Evolutionary conservation across 1,284 basidiomycete species (phyloP), one percentile per base, ranked within the genome.

Genomic region (Phenoliferia sp.): DNA sequence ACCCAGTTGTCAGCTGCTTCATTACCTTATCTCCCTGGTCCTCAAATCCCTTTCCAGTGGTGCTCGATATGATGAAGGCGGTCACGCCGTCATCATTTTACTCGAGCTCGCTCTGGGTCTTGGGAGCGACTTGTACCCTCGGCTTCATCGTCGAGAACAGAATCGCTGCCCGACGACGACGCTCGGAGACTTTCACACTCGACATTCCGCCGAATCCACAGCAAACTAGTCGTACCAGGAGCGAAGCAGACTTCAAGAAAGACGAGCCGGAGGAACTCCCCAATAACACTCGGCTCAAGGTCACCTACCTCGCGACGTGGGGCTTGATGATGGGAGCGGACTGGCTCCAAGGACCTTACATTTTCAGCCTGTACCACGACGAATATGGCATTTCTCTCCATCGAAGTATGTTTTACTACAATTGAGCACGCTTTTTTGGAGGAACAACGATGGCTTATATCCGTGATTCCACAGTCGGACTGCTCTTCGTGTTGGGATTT

Each of bases 261-360:
- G 54, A 32, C 26, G 10, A 7, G n/a, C 22, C 57, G 15, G 57
- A 32, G 19, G 55, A 17, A 22, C 17, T 33, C 55, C 19, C 55
- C 15, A 19, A 7, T 6, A 29, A 2, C n/a, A n/a, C 52, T 54
- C 55, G 15, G 22, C 28, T 19, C 39, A 61, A 52, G 48, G 22
- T 19, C 9, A 52, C 48, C 48, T 52, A n/a, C 48, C 19, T 52
- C 22, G 17, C 48, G 29, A 54, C 62, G 12, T 65, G 58, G 36
- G 59, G 34, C 7, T 33, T 65, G 7, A 50, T 65, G 29, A 65
- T 65, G 64, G 26, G 32, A 3, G 86, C 88, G 66, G 88, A 89
- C 76, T 89, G 88, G 88, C 80, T 89, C n/a, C 87, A 89, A 76
- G 88, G 88, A 0, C 88, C 88, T 31, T 89, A 48, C 19, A 81